Base-by-base conservation (phyloP, 169 alveolate species). In the Eimeria necatrix region DNA sequence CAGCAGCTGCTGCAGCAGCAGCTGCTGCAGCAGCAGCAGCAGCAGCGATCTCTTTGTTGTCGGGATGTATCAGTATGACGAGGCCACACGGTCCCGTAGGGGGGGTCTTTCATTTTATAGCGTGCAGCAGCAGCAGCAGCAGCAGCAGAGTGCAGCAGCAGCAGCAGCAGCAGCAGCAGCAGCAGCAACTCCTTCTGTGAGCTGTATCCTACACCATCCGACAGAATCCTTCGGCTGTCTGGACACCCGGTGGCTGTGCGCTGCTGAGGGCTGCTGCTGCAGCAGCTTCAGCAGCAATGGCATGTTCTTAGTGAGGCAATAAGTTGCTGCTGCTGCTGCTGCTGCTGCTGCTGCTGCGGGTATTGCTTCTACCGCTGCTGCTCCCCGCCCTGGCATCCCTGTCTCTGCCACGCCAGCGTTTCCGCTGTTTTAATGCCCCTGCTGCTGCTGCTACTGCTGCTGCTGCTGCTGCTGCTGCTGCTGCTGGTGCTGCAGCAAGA, bases 101-200 rank as follows among this genome's bases (percentile, higher is more conserved):
- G 83, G 83, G 83, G 83, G 83, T 48, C 83, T 73, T 16, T 73
- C 83, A 6, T 73, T 73, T 41, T 73, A 22, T 16, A 73, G 52
- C 52, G 52, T 73, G 48, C 83, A 73, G 83, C 83, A 22, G 48
- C 83, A 22, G 83, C 83, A 41, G 83, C 74, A 64, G 74, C 73
- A 61, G 73, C 73, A 61, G n/a, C 49, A 71, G 51, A 16, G 51
- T 71, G 74, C 74, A 64, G 22, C 68, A 56, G 68, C 83, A 73
- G 83, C 83, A 73, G 83, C 74, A 64, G 74, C 41, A 32, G 41
- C 74, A 64, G 74, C 74, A 64, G 22, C 68, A 56, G 68, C 83
- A 73, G 83, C 83, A 73, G 56, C 83, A 73, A 41, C 56, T 18
- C 83, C 52, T 12, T 22, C 48, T 24, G n/a, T 73, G 16, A 24